Conservation (phyloP, 1,284 basidiomycete species). For the Irpex sp. region DNA sequence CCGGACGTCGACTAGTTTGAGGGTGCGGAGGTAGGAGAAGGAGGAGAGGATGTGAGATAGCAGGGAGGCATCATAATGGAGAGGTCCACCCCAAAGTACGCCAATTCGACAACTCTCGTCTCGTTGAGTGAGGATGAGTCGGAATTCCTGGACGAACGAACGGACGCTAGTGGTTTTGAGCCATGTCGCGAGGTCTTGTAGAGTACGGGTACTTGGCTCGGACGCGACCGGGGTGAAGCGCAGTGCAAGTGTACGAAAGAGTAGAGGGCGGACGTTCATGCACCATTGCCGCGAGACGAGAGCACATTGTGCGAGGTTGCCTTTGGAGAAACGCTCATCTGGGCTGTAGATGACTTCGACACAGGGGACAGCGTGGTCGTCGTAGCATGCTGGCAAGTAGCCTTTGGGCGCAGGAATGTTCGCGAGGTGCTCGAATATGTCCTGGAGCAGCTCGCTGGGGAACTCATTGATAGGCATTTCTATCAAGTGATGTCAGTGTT, state of each 20-base stretch:
- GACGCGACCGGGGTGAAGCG: neutral
- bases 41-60: neutral
- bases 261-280: neutral
- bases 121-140: neutral
- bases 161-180: neutral
- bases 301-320: neutral
- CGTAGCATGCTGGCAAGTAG: neutral
- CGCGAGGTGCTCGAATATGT: neutral
- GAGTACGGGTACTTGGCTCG: neutral
- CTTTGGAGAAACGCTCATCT: neutral
- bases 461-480: neutral
- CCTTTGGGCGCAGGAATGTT: neutral
- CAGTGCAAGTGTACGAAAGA: neutral
- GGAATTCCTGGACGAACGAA: neutral
- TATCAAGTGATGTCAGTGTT: neutral
- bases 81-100: neutral
- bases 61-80: neutral
- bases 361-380: neutral
- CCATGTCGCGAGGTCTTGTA: neutral
- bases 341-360: neutral
- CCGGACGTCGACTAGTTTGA: neutral
- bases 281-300: neutral
- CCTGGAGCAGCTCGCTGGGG: neutral
- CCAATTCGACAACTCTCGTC: neutral
- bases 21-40: neutral